Base-by-base conservation (phyloP, 2,329 filamentous ascomycete species). In the Neofusicoccum laricinum region DNA sequence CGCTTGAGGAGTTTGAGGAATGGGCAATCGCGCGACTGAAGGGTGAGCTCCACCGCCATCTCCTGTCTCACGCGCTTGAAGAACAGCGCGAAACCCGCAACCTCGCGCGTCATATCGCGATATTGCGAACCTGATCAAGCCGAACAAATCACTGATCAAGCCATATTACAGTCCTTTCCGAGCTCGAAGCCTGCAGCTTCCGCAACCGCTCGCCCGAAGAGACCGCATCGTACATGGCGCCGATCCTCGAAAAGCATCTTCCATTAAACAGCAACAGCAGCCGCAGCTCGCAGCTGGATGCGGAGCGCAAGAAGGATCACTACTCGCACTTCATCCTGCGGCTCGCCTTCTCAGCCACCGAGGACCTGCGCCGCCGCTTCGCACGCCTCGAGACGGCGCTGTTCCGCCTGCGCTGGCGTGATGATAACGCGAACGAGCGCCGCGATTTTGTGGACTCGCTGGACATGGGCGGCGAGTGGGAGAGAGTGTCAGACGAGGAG, bases 301-400 rank as follows among this genome's bases (percentile, higher is more conserved):
- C 86, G 38, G 92, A 99, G 79, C 86, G 94, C 32, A 91, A 94
- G 76, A 96, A 95, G 75, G 95, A 99, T 71, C 95, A 99, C 78
- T 99, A 98, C 79, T 95, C 91, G 64, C 95, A 99, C 77, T 99
- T 97, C 76, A 99, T 98, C 67, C 85, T 99, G 5, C 88, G 95
- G 0, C 86, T 99, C 48, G 95, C 95, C 1, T 99, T 99, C 73
- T 88, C 93, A 0, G 88, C 90, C 2, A 97, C 94, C 0, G 93
- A 97, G 73, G 95, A 99, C 72, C 82, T 98, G 41, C 88, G 95
- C 46, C 86, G 90, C 67, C 88, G 95, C 25, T 99, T 98, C 73
- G 86, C 88, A 3, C 87, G 93, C 40, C 87, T 96, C 3, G 95
- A 99, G 78, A 91, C 91, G 0, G 91, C 91, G 85, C 84, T 99